These are phyloP conservation scores for Comarum palustre DNA, from an alignment of 306 rosid species.

Conservation along the genomic window DNA sequence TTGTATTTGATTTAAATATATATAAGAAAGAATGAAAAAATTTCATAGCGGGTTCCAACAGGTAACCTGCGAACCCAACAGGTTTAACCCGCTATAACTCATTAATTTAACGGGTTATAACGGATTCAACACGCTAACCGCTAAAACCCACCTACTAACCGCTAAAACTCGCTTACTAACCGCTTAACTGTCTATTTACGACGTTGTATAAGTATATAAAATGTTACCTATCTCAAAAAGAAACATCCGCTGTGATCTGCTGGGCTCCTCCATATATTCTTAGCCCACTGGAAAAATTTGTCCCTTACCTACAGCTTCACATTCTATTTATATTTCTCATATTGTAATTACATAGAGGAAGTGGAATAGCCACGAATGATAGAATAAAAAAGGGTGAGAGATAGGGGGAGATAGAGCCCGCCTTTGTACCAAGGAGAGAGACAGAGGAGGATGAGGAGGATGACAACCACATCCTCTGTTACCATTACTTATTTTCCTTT, in stretches of 20 bases:
- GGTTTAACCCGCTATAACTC: too few species aligned
- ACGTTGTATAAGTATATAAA: too few species aligned
- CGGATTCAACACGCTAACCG: too few species aligned
- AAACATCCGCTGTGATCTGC: conserved; percentile 41
- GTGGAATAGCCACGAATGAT: conserved; percentile 72
- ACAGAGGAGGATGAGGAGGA: conserved; percentile 27
- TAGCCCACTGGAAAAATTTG: conserved; percentile 50
- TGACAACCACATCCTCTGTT: conserved; percentile 83
- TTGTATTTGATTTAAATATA: too few species aligned
- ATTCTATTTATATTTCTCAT: conserved; percentile 44
- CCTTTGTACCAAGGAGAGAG: conserved; percentile 4
- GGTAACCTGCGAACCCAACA: too few species aligned
- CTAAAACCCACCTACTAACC: too few species aligned
- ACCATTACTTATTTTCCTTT: conserved; percentile 56
- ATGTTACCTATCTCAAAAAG: too few species aligned
- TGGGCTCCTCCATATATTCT: conserved; percentile 82
- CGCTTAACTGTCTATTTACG: too few species aligned
- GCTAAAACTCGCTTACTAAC: too few species aligned
- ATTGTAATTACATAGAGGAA: conserved; percentile 61
- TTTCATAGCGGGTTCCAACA: too few species aligned
- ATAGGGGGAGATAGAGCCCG: conserved; percentile 19
- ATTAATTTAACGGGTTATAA: too few species aligned
- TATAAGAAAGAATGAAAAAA: too few species aligned
- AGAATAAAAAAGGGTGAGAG: conserved; percentile 36
- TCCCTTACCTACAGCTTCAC: conserved; percentile 48